phyloP scores from a whole-genome alignment of 257 asterid genomes.

The Schizonepeta tenuifolia region DNA sequence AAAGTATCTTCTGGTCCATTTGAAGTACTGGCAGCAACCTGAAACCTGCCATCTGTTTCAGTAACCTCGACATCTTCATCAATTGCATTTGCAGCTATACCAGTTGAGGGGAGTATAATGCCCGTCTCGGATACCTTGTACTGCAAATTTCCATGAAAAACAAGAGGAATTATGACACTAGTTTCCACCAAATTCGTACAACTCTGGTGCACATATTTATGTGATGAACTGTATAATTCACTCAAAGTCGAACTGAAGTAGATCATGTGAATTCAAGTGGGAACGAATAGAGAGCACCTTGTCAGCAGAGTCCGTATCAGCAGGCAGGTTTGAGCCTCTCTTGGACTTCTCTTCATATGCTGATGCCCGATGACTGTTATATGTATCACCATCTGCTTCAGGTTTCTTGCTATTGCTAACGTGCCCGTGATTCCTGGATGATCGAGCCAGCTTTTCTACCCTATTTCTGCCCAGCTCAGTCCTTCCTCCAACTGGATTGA shows the following conservation, averaged over 20 bases:
- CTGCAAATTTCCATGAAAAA: slow-evolving; percentile 43
- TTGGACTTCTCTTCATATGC: slow-evolving; percentile 49
- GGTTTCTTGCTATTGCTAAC: slow-evolving; percentile 43
- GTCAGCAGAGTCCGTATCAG: slow-evolving; percentile 44
- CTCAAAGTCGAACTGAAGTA: slow-evolving; percentile 5
- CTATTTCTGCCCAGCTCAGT: slow-evolving; percentile 36
- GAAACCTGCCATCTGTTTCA: slow-evolving; percentile 59
- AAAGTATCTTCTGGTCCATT: slow-evolving; percentile 35
- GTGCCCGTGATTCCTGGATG: slow-evolving; percentile 42
- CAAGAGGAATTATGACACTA: slow-evolving; percentile 7
- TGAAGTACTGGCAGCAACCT: slow-evolving; percentile 35
- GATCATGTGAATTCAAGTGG: slow-evolving; percentile 9
- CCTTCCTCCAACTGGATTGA: slow-evolving; percentile 45
- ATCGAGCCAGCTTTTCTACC: slow-evolving; percentile 46
- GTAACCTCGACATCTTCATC: slow-evolving; percentile 73
- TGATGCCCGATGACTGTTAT: slow-evolving; percentile 36
- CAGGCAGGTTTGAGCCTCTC: slow-evolving; percentile 41
- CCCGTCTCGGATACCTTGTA: slow-evolving; percentile 52
- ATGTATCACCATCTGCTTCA: slow-evolving; percentile 40
- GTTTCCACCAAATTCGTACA: neutral
- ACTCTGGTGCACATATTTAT: neutral
- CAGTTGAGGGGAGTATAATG: slow-evolving; percentile 62
- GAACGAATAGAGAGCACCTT: slow-evolving; percentile 47
- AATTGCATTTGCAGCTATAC: slow-evolving; percentile 81
- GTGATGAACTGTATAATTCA: slow-evolving; percentile 11